A percentile compares a stretch with the other conserved stretches of the same genome.
Evolutionary conservation across 2,329 filamentous ascomycete species (phyloP).

Genomic region (Coniochaeta sp.): DNA sequence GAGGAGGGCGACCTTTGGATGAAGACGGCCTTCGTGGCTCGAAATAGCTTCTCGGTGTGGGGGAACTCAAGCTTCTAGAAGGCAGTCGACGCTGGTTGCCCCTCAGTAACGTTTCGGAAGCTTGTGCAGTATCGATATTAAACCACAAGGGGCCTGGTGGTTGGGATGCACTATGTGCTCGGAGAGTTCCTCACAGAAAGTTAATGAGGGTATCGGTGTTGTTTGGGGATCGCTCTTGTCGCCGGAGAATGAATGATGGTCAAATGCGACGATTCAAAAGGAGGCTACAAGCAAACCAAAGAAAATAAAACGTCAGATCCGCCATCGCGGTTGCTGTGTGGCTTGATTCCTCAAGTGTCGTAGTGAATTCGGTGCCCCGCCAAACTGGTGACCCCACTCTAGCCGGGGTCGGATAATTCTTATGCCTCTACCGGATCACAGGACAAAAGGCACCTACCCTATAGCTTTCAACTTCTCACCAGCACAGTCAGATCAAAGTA

Average conservation of each 20-base stretch:
- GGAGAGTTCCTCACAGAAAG: background rate
- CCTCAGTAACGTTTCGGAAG: background rate
- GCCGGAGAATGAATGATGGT: background rate
- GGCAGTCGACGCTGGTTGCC: background rate
- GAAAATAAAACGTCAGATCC: conserved; percentile 5
- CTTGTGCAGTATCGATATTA: background rate
- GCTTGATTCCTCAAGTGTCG: background rate
- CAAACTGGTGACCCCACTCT: background rate
- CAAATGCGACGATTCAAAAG: background rate
- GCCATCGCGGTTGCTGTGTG: background rate
- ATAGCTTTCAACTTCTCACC: background rate
- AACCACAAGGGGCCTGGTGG: background rate
- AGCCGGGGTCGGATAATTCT: background rate
- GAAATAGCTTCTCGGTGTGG: background rate
- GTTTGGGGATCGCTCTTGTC: conserved; percentile 4
- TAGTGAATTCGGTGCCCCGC: background rate
- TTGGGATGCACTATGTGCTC: background rate
- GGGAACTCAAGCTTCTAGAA: background rate
- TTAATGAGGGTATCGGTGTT: background rate
- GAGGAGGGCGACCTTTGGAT: background rate
- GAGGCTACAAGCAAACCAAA: background rate
- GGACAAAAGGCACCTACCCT: too few species aligned
- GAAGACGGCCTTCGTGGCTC: background rate
- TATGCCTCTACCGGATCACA: background rate
- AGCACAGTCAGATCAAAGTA: background rate